Evolutionary conservation across 768 basidiomycete species (phyloP), one percentile per base, ranked within the genome.

Genomic region (Heimioporus sp.): DNA sequence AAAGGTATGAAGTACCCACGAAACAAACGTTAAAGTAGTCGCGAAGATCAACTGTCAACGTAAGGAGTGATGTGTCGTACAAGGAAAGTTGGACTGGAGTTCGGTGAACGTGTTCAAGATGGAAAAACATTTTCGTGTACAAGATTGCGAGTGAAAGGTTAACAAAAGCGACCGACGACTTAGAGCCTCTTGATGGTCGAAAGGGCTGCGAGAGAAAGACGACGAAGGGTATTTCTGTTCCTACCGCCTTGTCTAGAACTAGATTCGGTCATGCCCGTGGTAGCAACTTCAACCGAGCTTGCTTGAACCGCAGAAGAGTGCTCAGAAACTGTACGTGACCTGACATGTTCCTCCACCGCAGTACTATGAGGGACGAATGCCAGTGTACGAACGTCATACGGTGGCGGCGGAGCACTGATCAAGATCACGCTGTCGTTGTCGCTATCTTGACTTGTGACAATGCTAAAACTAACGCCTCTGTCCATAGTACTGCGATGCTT

Each of bases 191-290:
- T 67, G 10, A 62, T 56, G n/a, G 65, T 63, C 30, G 65, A 70
- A 49, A 67, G 65, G 3, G 69, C 60, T 11, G 60, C 69, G 21
- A 69, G 52, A 35, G 68, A 70, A 52, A 68, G 55, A 47, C 67
- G 67, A 35, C 63, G 65, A 4, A 66, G 56, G 17, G 67, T 20
- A 39, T 48, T 62, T 36, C 66, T 56, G 30, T 41, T 60, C 45
- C 49, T 45, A 20, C 56, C 37, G 31, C 55, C 55, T 38, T 45
- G 58, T 48, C 65, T 51, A 20, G 50, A 50, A 45, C 46, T 46
- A 34, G 48, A 46, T 32, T 55, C 60, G n/a, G 53, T 37, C 20
- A 51, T 36, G 12, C 43, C 48, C 7, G 32, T 37, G 16, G 55
- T 48, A 30, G 40, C 37, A 43, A 36, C 47, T 16, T 62, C 62